These are phyloP conservation scores for Ascosphaera aggregata DNA, from an alignment of 2,329 filamentous ascomycete species.

Conservation along the genomic window DNA sequence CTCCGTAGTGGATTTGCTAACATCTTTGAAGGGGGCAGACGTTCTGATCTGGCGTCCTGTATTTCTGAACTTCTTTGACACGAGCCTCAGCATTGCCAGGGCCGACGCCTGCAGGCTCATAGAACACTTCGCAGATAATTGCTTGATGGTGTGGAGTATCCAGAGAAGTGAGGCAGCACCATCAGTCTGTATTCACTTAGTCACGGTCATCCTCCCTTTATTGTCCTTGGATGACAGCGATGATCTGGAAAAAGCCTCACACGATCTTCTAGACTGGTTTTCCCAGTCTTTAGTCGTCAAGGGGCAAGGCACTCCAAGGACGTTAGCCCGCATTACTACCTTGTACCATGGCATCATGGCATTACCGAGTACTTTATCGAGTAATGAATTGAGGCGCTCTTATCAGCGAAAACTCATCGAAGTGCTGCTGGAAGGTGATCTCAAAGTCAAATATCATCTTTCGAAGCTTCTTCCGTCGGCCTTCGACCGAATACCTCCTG, in stretches of 20 bases:
- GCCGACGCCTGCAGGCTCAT: slow-evolving; percentile 22
- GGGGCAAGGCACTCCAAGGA: slow-evolving; percentile 43
- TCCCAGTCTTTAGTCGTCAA: slow-evolving; percentile 42
- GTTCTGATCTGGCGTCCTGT: slow-evolving; percentile 14
- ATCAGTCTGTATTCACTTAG: slow-evolving; percentile 40
- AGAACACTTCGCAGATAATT: slow-evolving; percentile 23
- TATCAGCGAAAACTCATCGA: slow-evolving; percentile 49
- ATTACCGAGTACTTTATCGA: slow-evolving; percentile 42
- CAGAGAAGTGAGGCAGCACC: slow-evolving; percentile 54
- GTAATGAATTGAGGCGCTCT: slow-evolving; percentile 33
- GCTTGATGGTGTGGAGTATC: slow-evolving; percentile 33
- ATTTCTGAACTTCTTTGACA: slow-evolving; percentile 11
- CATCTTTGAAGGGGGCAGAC: slow-evolving; percentile 14
- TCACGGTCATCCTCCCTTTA: slow-evolving; percentile 36
- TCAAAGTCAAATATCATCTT: slow-evolving; percentile 54
- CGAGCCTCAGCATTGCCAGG: slow-evolving; percentile 8
- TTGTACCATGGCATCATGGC: slow-evolving; percentile 50
- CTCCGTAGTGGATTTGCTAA: slow-evolving; percentile 6
- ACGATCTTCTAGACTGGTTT: slow-evolving; percentile 61
- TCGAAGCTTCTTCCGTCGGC: slow-evolving; percentile 45
- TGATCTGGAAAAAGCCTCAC: slow-evolving; percentile 39
- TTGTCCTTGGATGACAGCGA: slow-evolving; percentile 37
- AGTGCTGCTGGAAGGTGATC: slow-evolving; percentile 41
- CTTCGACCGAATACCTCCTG: slow-evolving; percentile 63
- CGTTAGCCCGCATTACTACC: slow-evolving; percentile 41